Percentiles rank a stretch among this genome's conserved stretches.
phyloP scores from a whole-genome alignment of 2,329 filamentous ascomycete species.

The Lithohypha guttulata region DNA sequence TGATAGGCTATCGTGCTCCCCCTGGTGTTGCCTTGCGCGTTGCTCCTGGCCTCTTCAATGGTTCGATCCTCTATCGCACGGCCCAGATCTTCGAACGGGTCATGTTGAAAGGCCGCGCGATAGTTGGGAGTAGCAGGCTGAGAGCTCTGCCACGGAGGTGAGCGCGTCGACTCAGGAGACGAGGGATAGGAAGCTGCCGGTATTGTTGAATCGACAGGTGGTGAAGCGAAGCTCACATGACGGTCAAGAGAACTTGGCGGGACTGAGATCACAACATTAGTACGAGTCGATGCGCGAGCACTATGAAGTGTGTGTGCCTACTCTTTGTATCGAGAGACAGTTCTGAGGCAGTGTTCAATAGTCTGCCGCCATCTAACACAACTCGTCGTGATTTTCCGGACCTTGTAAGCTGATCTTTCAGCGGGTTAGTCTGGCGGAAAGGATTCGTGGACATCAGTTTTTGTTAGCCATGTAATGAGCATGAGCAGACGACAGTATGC shows the following conservation, averaged over 20 bases:
- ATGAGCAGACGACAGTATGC: too few relatives aligned
- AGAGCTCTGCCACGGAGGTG: slow-evolving; percentile 7
- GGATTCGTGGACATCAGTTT: slow-evolving; percentile 33
- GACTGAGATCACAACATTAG: slow-evolving; percentile 1
- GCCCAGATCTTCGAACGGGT: slow-evolving; percentile 30
- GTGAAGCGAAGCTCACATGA: slow-evolving; percentile 10
- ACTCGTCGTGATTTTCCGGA: slow-evolving; percentile 11
- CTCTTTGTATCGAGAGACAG: slow-evolving; percentile 20
- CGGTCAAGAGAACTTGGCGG: neutral
- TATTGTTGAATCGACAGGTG: slow-evolving; percentile 16
- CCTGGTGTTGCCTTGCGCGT: slow-evolving; percentile 19
- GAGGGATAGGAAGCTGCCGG: slow-evolving; percentile 19
- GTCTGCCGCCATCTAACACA: slow-evolving; percentile 17
- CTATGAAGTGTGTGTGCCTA: slow-evolving; percentile 4
- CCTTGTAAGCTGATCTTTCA: too few relatives aligned
- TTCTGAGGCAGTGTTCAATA: slow-evolving; percentile 10
- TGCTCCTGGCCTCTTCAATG: slow-evolving; percentile 21
- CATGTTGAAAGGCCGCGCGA: slow-evolving; percentile 24
- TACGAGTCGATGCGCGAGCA: neutral
- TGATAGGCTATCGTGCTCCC: neutral
- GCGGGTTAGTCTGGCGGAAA: slow-evolving; percentile 35
- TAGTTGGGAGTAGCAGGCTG: slow-evolving; percentile 13
- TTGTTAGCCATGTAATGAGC: slow-evolving; percentile 12
- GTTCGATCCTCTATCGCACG: slow-evolving; percentile 24
- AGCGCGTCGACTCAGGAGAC: slow-evolving; percentile 20